phyloP scores from a whole-genome alignment of 345 rosid genomes.

The Eucalyptus urophylla region DNA sequence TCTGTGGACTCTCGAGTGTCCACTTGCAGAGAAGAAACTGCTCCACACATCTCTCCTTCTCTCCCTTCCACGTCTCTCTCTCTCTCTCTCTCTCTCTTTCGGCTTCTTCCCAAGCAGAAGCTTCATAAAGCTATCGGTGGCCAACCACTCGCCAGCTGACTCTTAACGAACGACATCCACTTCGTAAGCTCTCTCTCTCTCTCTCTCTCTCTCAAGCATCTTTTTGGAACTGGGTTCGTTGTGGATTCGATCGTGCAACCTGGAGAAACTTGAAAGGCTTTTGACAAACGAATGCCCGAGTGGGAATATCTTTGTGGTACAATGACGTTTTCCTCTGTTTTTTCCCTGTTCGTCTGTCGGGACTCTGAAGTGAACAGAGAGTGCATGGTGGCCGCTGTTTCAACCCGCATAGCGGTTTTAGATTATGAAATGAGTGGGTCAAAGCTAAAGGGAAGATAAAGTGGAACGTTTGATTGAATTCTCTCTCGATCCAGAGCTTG shows the following conservation, averaged over 20 bases:
- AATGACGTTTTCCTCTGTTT: neutral
- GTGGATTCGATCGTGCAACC: neutral
- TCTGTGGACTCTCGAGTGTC: neutral
- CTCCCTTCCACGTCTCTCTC: neutral
- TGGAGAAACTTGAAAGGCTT: neutral
- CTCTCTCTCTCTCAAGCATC: neutral
- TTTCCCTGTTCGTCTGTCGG: neutral
- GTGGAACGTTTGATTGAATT: neutral
- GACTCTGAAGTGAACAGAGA: neutral
- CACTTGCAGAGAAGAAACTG: neutral
- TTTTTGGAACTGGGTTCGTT: neutral
- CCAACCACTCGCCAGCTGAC: neutral
- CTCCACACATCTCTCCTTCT: neutral
- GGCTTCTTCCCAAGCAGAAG: neutral
- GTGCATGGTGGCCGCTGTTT: neutral
- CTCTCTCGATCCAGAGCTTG: neutral
- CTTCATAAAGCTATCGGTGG: neutral
- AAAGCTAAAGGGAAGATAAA: neutral
- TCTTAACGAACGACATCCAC: neutral
- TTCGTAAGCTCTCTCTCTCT: neutral
- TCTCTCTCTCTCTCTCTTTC: neutral
- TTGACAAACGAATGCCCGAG: neutral
- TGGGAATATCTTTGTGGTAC: neutral
- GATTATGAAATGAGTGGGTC: neutral
- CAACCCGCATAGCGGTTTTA: neutral